A percentile compares a stretch with the other conserved stretches of the same genome.
These are phyloP conservation scores for Chaetomiaceae sp. DNA, from an alignment of 2,329 filamentous ascomycete genomes.

Conservation along the genomic window DNA sequence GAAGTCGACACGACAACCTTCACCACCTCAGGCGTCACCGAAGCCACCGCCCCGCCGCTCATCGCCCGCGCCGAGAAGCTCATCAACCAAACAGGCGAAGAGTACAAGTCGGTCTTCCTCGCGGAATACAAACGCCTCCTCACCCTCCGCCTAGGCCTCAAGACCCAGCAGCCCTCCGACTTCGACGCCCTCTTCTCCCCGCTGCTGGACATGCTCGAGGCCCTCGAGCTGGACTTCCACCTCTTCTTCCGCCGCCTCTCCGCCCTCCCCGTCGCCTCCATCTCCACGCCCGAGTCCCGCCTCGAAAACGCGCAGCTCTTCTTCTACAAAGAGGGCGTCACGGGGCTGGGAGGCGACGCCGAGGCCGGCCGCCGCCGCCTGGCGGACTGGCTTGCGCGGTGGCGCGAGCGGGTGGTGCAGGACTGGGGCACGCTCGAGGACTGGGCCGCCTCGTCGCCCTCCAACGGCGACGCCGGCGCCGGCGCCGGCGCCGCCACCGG, in stretches of 20 bases:
- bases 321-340: slow-evolving; percentile 71
- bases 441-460: no score
- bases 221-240: slow-evolving; percentile 84
- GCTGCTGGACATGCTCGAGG: slow-evolving; percentile 74
- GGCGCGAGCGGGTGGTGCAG: slow-evolving; percentile 65
- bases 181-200: slow-evolving; percentile 80
- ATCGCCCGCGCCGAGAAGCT: slow-evolving; percentile 76
- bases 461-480: no score
- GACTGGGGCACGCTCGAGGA: slow-evolving; percentile 48
- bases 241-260: slow-evolving; percentile 85
- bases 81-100: slow-evolving; percentile 75
- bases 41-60: slow-evolving; percentile 62
- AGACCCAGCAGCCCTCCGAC: slow-evolving; percentile 63
- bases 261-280: slow-evolving; percentile 53
- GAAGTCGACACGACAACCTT: slow-evolving; percentile 70
- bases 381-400: slow-evolving; percentile 75
- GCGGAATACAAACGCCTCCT: slow-evolving; percentile 87
- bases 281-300: slow-evolving; percentile 61
- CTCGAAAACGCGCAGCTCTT: slow-evolving; percentile 67
- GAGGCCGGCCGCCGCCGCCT: slow-evolving; percentile 63
- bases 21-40: slow-evolving; percentile 64
- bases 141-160: slow-evolving; percentile 72
- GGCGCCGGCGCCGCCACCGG: no score
- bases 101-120: slow-evolving; percentile 84
- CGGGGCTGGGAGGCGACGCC: slow-evolving; percentile 52